Evolutionary conservation across 2,329 filamentous ascomycete genomes (phyloP).

Genomic region (Clonostachys chloroleuca): DNA sequence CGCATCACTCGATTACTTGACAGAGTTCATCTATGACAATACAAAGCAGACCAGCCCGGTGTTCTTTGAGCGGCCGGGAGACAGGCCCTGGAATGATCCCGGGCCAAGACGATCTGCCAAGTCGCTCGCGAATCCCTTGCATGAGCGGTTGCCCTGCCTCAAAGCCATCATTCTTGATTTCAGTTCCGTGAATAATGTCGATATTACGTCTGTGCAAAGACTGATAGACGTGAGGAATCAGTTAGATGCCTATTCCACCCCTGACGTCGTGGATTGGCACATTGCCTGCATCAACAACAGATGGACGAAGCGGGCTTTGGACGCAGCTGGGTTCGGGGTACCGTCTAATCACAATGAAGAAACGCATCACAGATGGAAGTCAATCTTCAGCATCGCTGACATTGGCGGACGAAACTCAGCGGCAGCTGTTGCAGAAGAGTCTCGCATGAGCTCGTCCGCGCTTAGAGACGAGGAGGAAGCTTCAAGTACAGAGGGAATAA

Average conservation of each 20-base stretch:
- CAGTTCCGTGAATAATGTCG: conserved; percentile 88
- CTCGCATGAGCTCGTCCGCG: conserved; percentile 29
- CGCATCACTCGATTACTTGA: conserved; percentile 78
- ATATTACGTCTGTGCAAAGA: conserved; percentile 87
- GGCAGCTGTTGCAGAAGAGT: conserved; percentile 39
- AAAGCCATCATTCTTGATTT: conserved; percentile 94
- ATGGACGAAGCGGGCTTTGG: conserved; percentile 53
- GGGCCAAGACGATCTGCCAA: conserved; percentile 54
- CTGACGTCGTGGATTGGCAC: conserved; percentile 88
- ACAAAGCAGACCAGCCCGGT: conserved; percentile 75
- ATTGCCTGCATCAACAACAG: conserved; percentile 88
- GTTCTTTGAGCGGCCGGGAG: conserved; percentile 49
- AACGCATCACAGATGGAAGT: conserved; percentile 25
- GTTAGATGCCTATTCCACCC: conserved; percentile 77
- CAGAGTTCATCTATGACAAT: conserved; percentile 60
- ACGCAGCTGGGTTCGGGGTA: conserved; percentile 48
- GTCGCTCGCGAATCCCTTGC: conserved; percentile 14
- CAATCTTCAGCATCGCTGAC: conserved; percentile 67
- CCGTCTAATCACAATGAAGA: conserved; percentile 6
- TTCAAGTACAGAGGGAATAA: neutral
- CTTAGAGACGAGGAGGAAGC: neutral
- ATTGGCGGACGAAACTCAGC: conserved; percentile 70
- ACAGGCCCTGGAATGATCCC: conserved; percentile 94
- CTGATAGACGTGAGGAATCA: conserved; percentile 94
- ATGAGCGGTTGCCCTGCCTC: conserved; percentile 60